These are phyloP conservation scores for Postia placenta DNA, from an alignment of 768 basidiomycete species.

Conservation along the genomic window DNA sequence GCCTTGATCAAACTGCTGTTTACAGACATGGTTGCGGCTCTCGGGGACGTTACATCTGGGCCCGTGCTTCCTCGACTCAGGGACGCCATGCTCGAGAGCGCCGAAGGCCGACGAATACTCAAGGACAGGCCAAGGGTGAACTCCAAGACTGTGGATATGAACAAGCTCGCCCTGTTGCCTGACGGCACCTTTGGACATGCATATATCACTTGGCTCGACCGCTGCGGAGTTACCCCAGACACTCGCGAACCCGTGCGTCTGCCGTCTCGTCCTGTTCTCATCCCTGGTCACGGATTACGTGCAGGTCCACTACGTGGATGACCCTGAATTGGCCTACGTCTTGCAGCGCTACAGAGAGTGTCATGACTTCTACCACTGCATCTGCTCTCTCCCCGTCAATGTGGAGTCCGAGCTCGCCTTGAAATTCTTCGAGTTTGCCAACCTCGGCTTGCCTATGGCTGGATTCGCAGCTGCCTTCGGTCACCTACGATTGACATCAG, in stretches of 20 bases:
- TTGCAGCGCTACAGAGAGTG: conserved; percentile 98
- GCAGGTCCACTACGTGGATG: conserved; percentile 90
- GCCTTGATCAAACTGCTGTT: not conserved
- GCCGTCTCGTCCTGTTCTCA: not conserved
- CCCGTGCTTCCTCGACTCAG: conserved; percentile 69
- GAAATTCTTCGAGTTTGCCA: conserved; percentile 92
- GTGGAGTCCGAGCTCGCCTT: conserved; percentile 90
- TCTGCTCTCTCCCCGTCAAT: conserved; percentile 83
- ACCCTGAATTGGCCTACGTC: conserved; percentile 94
- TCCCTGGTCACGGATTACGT: not conserved
- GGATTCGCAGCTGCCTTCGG: conserved; percentile 75
- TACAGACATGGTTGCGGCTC: conserved; percentile 89
- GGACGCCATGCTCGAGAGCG: conserved; percentile 67
- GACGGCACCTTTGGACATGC: conserved; percentile 82
- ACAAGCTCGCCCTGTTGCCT: conserved; percentile 55
- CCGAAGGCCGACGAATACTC: conserved; percentile 81
- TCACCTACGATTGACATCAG: conserved; percentile 57
- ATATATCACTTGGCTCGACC: conserved; percentile 86
- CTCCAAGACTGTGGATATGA: conserved; percentile 68
- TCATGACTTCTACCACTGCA: conserved; percentile 95
- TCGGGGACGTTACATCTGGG: conserved; percentile 90
- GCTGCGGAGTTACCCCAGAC: conserved; percentile 88
- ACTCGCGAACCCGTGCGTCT: conserved; percentile 77
- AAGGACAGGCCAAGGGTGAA: conserved; percentile 81
- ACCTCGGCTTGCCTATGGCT: conserved; percentile 86